These are phyloP conservation scores for Mortierella polycephala DNA, from an alignment of 371 early-diverging fungal species.

Conservation along the genomic window DNA sequence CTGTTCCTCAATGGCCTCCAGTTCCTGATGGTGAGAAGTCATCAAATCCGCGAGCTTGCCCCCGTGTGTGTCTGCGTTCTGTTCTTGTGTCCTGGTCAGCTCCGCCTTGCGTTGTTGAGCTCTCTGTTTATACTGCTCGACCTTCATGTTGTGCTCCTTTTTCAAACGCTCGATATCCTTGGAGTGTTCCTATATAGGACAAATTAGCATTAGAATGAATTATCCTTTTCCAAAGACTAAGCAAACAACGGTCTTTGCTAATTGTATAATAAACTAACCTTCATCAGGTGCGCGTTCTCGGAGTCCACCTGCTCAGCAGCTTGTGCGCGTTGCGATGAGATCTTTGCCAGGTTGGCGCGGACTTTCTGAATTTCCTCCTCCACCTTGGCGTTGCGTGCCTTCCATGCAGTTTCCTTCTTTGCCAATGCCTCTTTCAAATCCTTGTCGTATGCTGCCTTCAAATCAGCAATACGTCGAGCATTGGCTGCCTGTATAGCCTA, in stretches of 20 bases:
- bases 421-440: constrained; percentile 10
- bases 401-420: constrained; percentile 26
- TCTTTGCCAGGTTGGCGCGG: neutral
- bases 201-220: neutral
- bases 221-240: neutral
- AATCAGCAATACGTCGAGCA: constrained; percentile 6
- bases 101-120: neutral
- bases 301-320: neutral
- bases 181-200: constrained; percentile 14
- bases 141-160: constrained; percentile 4
- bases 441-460: constrained; percentile 12
- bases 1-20: constrained; percentile 11
- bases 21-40: constrained; percentile 16
- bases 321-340: constrained; percentile 15
- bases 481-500: constrained; percentile 25
- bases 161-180: constrained; percentile 2
- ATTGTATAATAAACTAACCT: constrained; percentile 12
- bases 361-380: constrained; percentile 9
- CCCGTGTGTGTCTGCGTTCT: constrained; percentile 25
- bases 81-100: constrained; percentile 15
- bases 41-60: constrained; percentile 20
- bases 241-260: neutral
- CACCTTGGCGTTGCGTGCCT: constrained; percentile 5
- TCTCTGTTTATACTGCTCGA: constrained; percentile 9
- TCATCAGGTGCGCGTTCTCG: constrained; percentile 12